Base-by-base conservation (phyloP, 2,329 filamentous ascomycete species). In the Aurifilum marmelostoma region DNA sequence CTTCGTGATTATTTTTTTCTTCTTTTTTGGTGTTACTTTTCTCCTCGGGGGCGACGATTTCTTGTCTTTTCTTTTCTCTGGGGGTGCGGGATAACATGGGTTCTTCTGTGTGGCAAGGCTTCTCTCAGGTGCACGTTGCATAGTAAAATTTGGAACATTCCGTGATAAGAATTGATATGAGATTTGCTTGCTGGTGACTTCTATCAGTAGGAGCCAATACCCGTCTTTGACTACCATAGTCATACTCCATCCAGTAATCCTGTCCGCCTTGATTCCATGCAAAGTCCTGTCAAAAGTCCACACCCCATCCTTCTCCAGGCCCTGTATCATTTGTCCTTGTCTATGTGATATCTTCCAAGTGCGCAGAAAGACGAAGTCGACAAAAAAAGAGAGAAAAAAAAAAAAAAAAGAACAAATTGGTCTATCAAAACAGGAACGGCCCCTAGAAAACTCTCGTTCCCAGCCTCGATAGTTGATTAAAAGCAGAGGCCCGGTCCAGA, bases 331-430 rank as follows among this genome's bases (percentile, higher is more conserved):
- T 37, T 66, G 59, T 52, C 39, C 41, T 39, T 24, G 24, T 68
- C 66, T 68, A 60, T 68, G 66, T 68, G 66, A 68, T 68, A 68
- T 68, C 61, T 60, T 50, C 65, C 18, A 14, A 47, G 27, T 27
- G 37, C 32, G 21, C 52, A 32, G 29, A 39, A 60, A n/a, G 6
- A n/a, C n/a, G n/a, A n/a, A n/a, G n/a, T n/a, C n/a, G n/a, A n/a
- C n/a, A n/a, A 59, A 24, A 61, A 29, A 47, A 21, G 21, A 0
- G 5, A 47, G 21, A 21, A 47, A n/a, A 47, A n/a, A 21, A 21
- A 47, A 47, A 21, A 65, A 14, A 54, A n/a, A 3, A 34, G 18
- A 61, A 39, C 32, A 29, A 29, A 34, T 34, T 56, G 39, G 32
- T 65, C 56, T 67, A 67, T 50, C 27, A 63, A 63, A 58, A n/a